phyloP scores from a whole-genome alignment of 768 basidiomycete species.

The Trametes villosa region DNA sequence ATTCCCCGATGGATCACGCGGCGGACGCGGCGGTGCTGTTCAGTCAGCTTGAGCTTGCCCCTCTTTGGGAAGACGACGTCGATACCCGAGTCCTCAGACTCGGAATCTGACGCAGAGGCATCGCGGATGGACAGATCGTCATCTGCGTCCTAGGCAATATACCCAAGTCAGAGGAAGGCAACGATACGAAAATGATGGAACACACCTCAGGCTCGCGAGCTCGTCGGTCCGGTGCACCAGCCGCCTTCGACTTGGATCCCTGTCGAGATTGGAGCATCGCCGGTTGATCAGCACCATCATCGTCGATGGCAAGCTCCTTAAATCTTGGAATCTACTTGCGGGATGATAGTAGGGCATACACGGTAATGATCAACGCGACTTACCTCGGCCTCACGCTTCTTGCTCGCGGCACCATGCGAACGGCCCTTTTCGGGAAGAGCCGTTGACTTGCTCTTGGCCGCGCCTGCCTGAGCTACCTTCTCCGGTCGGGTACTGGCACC shows the following conservation, averaged over 20 bases:
- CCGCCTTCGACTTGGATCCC: too few species aligned
- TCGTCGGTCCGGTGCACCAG: too few species aligned
- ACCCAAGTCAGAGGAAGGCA: background rate
- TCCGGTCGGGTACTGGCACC: too few species aligned
- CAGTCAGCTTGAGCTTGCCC: background rate
- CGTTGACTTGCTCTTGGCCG: background rate
- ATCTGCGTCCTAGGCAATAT: background rate
- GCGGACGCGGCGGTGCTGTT: background rate
- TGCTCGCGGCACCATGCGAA: too few species aligned
- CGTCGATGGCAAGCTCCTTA: too few species aligned
- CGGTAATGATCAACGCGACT: background rate
- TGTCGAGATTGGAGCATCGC: too few species aligned
- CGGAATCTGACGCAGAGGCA: background rate
- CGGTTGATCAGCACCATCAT: too few species aligned
- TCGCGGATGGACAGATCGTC: background rate
- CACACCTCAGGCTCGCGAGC: too few species aligned
- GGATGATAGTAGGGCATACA: too few species aligned
- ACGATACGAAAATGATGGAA: background rate
- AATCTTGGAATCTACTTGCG: too few species aligned
- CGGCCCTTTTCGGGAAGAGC: too few species aligned
- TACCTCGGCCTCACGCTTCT: background rate
- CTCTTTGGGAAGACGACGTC: background rate
- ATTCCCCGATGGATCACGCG: background rate
- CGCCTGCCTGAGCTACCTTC: too few species aligned
- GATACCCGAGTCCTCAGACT: background rate